Evolutionary conservation across 2,329 filamentous ascomycete genomes (phyloP).

Genomic region (Ceratocystis albifundus): DNA sequence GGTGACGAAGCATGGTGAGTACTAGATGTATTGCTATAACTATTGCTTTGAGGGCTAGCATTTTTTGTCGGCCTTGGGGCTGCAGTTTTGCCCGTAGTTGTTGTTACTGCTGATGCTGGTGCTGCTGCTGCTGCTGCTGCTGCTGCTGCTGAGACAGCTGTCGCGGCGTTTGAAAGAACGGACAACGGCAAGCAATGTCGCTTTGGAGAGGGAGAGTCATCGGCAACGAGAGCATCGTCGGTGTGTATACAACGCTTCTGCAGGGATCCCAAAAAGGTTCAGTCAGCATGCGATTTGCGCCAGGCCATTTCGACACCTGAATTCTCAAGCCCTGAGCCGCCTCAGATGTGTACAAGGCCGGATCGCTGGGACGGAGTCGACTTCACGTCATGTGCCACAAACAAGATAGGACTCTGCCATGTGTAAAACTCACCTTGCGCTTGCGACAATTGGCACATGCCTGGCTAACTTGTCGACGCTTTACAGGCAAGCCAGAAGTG

Average conservation of each 20-base stretch:
- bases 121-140: slow-evolving; percentile 5
- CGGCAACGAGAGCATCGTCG: slow-evolving; percentile 10
- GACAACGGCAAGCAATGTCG: slow-evolving; percentile 17
- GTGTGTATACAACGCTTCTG: slow-evolving; percentile 37
- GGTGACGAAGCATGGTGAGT: background rate
- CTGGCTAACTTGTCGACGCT: slow-evolving; percentile 48
- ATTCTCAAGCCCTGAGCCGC: background rate
- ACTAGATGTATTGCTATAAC: background rate
- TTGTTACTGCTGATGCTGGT: background rate
- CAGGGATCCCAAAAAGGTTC: slow-evolving; percentile 3
- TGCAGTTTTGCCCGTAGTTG: background rate
- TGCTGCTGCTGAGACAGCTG: background rate
- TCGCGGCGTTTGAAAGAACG: background rate
- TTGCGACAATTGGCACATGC: slow-evolving; percentile 46
- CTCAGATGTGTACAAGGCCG: background rate
- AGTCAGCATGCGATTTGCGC: background rate
- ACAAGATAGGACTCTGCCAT: background rate
- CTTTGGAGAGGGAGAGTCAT: slow-evolving; percentile 15
- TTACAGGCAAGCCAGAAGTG: slow-evolving; percentile 40
- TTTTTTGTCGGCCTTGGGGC: background rate
- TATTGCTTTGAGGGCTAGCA: background rate
- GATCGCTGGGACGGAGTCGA: background rate
- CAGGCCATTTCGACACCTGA: too few relatives aligned
- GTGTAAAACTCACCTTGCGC: slow-evolving; percentile 36
- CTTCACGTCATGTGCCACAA: background rate